Conservation (phyloP, 2,329 filamentous ascomycete species). For the Trichoderma simmonsii region DNA sequence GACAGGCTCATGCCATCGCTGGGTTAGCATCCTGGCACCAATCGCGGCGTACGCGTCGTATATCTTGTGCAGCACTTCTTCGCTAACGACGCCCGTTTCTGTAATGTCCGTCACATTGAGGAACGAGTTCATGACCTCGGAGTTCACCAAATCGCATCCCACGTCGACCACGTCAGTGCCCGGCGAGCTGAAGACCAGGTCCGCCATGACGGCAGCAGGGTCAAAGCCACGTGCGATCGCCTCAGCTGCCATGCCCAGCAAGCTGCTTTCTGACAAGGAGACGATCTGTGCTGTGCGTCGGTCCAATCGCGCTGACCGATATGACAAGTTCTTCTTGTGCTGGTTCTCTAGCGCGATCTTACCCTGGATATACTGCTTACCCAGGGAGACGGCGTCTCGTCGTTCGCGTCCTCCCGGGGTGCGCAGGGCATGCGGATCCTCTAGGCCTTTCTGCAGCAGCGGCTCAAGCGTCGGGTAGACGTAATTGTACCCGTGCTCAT, state of each 20-base stretch:
- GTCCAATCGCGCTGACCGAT: slow-evolving; percentile 19
- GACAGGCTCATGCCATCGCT: slow-evolving; percentile 32
- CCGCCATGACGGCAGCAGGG: slow-evolving; percentile 22
- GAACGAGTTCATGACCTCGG: slow-evolving; percentile 25
- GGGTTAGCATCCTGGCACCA: slow-evolving; percentile 30
- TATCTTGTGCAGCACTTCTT: slow-evolving; percentile 21
- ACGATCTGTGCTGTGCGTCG: slow-evolving; percentile 22
- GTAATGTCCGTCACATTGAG: slow-evolving; percentile 23
- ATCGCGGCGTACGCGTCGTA: slow-evolving; percentile 24
- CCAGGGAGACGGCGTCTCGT: slow-evolving; percentile 20
- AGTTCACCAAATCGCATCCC: slow-evolving; percentile 24
- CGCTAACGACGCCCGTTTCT: slow-evolving; percentile 22
- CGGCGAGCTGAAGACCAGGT: slow-evolving; percentile 24
- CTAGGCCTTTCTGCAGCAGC: slow-evolving; percentile 20
- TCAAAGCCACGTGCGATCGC: slow-evolving; percentile 23
- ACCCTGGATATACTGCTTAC: slow-evolving; percentile 22
- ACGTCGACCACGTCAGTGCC: slow-evolving; percentile 25
- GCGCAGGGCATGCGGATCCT: slow-evolving; percentile 20
- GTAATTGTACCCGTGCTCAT: slow-evolving; percentile 26
- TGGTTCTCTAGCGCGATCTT: slow-evolving; percentile 22
- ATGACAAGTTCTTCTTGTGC: slow-evolving; percentile 12
- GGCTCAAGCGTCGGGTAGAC: slow-evolving; percentile 22
- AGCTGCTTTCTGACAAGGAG: slow-evolving; percentile 23
- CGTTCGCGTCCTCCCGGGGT: slow-evolving; percentile 22
- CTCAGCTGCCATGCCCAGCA: slow-evolving; percentile 24